Evolutionary conservation across 2,329 filamentous ascomycete genomes (phyloP).

Genomic region (Xylariaceae sp.): DNA sequence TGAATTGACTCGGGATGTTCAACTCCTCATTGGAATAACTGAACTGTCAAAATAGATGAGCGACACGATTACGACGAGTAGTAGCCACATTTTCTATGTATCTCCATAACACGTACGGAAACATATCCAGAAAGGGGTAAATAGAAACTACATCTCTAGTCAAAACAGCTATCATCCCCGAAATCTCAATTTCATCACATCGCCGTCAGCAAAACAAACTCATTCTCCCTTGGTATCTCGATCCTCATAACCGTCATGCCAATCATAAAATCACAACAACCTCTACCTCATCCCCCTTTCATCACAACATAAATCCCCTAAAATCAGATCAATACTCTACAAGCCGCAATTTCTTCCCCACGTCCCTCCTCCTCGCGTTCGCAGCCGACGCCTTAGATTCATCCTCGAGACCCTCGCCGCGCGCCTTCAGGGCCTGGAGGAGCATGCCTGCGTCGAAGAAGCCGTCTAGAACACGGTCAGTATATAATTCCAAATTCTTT

Average conservation of each 20-base stretch:
- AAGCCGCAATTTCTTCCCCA: slow-evolving; percentile 68
- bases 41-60: too few species aligned
- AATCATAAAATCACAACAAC: not conserved
- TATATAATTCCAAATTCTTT: not conserved
- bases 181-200: not conserved
- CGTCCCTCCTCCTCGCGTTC: slow-evolving; percentile 56
- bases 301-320: not conserved
- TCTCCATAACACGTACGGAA: not conserved
- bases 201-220: not conserved
- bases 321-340: slow-evolving; percentile 56
- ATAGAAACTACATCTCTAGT: too few species aligned
- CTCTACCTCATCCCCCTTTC: not conserved
- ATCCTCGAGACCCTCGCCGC: slow-evolving; percentile 50
- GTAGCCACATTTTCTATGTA: too few species aligned
- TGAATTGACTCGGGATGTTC: too few species aligned
- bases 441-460: slow-evolving; percentile 98
- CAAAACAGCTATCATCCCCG: too few species aligned
- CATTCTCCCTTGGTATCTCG: slow-evolving; percentile 11
- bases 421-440: slow-evolving; percentile 75
- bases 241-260: not conserved
- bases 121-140: too few species aligned
- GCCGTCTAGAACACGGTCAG: slow-evolving; percentile 57
- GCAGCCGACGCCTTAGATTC: slow-evolving; percentile 52
- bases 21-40: too few species aligned
- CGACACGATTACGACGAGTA: too few species aligned